Percentiles rank a stretch among this genome's conserved stretches.
Evolutionary conservation across 768 basidiomycete species (phyloP).

Genomic region (Rhizopogon sp.): DNA sequence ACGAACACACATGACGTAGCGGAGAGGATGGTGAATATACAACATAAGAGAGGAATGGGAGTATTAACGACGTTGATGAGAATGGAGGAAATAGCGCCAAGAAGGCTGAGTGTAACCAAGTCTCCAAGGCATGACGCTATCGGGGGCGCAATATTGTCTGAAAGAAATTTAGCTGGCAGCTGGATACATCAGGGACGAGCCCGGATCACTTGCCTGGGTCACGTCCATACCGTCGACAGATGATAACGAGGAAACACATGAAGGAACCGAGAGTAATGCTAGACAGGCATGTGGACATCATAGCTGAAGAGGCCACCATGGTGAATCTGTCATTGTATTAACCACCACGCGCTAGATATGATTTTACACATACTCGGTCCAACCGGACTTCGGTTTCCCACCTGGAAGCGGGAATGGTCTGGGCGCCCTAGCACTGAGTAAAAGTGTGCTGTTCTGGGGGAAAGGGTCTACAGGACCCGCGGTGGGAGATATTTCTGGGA

Average conservation of each 20-base stretch:
- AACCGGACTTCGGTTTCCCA: slow-evolving; percentile 30
- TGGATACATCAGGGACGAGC: not conserved
- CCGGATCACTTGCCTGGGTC: slow-evolving; percentile 66
- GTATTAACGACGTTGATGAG: slow-evolving; percentile 66
- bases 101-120: slow-evolving; percentile 79
- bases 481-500: slow-evolving; percentile 33
- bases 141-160: slow-evolving; percentile 95
- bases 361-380: slow-evolving; percentile 30
- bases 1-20: slow-evolving; percentile 47
- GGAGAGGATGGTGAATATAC: slow-evolving; percentile 44
- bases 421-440: slow-evolving; percentile 12
- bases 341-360: not conserved
- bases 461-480: slow-evolving; percentile 2
- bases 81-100: slow-evolving; percentile 70
- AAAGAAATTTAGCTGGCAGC: not conserved
- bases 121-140: slow-evolving; percentile 92
- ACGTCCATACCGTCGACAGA: slow-evolving; percentile 68
- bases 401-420: slow-evolving; percentile 20
- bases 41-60: slow-evolving; percentile 52
- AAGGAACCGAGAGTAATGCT: slow-evolving; percentile 83
- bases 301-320: slow-evolving; percentile 72
- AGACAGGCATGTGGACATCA: slow-evolving; percentile 77
- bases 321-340: slow-evolving; percentile 48
- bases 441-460: slow-evolving; percentile 10
- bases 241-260: slow-evolving; percentile 80